These are phyloP conservation scores for Emericellopsis cladophorae DNA, from an alignment of 2,329 filamentous ascomycete genomes.

Conservation along the genomic window DNA sequence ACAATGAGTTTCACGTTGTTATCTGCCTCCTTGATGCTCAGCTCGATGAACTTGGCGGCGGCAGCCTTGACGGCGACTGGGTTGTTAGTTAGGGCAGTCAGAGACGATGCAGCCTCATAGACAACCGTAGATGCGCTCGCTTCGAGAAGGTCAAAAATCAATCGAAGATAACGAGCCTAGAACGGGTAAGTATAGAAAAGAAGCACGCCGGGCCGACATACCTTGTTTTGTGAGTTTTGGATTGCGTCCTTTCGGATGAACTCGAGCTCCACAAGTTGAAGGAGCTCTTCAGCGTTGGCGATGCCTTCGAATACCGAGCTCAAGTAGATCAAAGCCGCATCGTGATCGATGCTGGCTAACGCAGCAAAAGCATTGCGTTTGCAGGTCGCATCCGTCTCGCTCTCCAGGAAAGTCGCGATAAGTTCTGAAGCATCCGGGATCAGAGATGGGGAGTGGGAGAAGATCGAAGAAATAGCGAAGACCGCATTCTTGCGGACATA, in stretches of 20 bases:
- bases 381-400: slow-evolving; percentile 88
- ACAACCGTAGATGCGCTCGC: slow-evolving; percentile 88
- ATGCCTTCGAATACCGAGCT: slow-evolving; percentile 86
- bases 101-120: slow-evolving; percentile 90
- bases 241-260: slow-evolving; percentile 98
- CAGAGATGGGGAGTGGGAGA: slow-evolving; percentile 75
- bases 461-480: slow-evolving; percentile 87
- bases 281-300: slow-evolving; percentile 82
- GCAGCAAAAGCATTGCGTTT: slow-evolving; percentile 97
- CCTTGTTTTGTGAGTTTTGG: slow-evolving; percentile 89
- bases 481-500: slow-evolving; percentile 98
- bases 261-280: slow-evolving; percentile 88
- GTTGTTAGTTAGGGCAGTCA: slow-evolving; percentile 89
- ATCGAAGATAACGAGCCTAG: slow-evolving; percentile 74
- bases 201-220: slow-evolving; percentile 19
- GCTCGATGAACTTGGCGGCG: slow-evolving; percentile 88
- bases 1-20: slow-evolving; percentile 99
- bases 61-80: slow-evolving; percentile 96
- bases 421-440: slow-evolving; percentile 95
- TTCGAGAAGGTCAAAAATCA: slow-evolving; percentile 95
- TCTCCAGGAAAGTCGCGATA: slow-evolving; percentile 76
- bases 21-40: slow-evolving; percentile 94
- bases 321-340: slow-evolving; percentile 80
- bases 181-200: slow-evolving; percentile 3
- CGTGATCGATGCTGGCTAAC: slow-evolving; percentile 80